Conservation (phyloP, 2,329 filamentous ascomycete genomes). For the Exophiala lecanii-corni region DNA sequence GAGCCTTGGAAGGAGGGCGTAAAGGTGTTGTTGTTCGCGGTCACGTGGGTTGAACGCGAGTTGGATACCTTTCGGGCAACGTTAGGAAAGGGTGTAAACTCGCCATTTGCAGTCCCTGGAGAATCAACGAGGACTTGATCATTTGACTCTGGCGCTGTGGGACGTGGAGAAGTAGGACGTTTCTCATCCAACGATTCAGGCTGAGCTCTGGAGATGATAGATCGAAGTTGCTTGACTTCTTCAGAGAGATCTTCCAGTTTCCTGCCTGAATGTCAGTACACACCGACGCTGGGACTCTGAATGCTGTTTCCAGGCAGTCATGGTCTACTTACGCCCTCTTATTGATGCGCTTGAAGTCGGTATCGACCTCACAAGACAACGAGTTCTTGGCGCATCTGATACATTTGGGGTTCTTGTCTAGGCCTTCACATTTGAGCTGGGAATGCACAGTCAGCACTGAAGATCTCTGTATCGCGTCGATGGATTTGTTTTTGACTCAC, state of each 20-base stretch:
- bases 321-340: conserved; percentile 6
- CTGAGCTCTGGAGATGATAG: conserved; percentile 4
- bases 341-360: conserved; percentile 11
- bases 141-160: neutral
- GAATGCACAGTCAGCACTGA: conserved; percentile 1
- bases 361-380: conserved; percentile 8
- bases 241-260: conserved; percentile 9
- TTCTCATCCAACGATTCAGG: neutral
- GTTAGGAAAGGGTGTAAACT: conserved; percentile 1
- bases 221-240: conserved; percentile 5
- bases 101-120: neutral
- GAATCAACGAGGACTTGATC: neutral
- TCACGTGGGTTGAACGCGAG: neutral
- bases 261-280: conserved; percentile 4
- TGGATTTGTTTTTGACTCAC: neutral
- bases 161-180: neutral
- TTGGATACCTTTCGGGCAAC: neutral
- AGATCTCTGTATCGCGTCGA: neutral
- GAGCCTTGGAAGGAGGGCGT: conserved; percentile 1
- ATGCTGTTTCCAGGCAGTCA: neutral
- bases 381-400: conserved; percentile 2
- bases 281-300: no score
- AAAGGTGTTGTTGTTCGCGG: neutral
- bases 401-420: conserved; percentile 5
- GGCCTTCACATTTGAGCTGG: conserved; percentile 7